Conservation (phyloP, 2,329 filamentous ascomycete species). For the Calonectria henricotiae region DNA sequence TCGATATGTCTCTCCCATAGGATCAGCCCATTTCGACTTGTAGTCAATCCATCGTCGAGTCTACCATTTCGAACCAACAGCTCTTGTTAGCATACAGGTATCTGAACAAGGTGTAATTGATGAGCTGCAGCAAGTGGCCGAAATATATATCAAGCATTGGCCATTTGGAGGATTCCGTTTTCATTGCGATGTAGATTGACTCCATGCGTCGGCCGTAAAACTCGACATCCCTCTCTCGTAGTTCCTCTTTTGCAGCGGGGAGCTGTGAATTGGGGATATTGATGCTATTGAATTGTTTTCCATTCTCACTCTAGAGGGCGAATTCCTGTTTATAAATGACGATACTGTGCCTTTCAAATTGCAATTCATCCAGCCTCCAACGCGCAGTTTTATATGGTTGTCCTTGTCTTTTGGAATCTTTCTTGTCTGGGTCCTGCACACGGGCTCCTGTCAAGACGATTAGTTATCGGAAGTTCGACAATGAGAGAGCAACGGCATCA, state of each 20-base stretch:
- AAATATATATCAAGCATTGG: constrained; percentile 1
- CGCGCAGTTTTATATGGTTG: constrained; percentile 31
- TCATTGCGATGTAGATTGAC: background rate
- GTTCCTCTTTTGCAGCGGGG: background rate
- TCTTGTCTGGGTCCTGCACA: background rate
- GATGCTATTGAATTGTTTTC: background rate
- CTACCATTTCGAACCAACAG: background rate
- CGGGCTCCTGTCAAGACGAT: constrained; percentile 17
- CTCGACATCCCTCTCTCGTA: constrained; percentile 2
- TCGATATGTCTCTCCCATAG: constrained; percentile 49
- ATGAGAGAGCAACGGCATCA: background rate
- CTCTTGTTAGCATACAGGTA: constrained; percentile 35
- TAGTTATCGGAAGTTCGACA: background rate
- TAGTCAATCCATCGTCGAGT: constrained; percentile 3
- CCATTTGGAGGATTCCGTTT: background rate
- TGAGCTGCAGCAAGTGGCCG: constrained; percentile 32
- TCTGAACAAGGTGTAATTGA: constrained; percentile 33
- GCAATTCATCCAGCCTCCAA: constrained; percentile 36
- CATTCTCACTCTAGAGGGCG: fast-evolving
- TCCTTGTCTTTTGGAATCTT: background rate
- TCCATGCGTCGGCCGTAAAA: background rate
- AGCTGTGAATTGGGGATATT: background rate
- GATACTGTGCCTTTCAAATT: background rate
- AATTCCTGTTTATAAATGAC: too few species aligned
- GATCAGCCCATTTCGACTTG: constrained; percentile 43